phyloP scores from a whole-genome alignment of 305 asterid species.

The Fraxinus paxiana region DNA sequence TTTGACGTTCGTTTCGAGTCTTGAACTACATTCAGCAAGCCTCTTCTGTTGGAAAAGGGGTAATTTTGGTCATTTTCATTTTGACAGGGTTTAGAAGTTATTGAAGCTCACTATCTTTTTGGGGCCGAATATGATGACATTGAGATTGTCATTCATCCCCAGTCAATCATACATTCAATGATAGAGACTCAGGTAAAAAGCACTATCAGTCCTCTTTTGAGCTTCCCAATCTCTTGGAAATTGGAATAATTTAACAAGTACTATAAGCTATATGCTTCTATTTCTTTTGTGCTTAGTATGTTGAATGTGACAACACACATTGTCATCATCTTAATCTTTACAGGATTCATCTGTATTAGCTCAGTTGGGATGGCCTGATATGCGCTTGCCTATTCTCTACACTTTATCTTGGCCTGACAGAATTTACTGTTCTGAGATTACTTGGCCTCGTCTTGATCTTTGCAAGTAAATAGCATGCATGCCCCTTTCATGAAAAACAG shows the following conservation, averaged over 20 bases:
- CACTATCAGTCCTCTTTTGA: not conserved
- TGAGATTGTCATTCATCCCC: constrained; percentile 93
- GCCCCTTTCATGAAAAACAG: not conserved
- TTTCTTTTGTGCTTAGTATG: not conserved
- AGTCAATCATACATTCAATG: constrained; percentile 92
- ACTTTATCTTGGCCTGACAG: constrained; percentile 95
- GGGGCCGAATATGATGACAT: constrained; percentile 91
- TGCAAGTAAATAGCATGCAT: constrained; percentile 64
- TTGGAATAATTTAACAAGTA: not conserved
- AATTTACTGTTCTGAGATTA: constrained; percentile 74
- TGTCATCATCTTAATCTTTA: not conserved
- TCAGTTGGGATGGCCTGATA: constrained; percentile 93
- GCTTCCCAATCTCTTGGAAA: not conserved
- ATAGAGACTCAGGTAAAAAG: constrained; percentile 72
- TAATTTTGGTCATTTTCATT: not conserved
- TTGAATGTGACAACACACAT: not conserved
- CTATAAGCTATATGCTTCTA: not conserved
- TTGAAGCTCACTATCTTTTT: constrained; percentile 91
- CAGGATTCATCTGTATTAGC: constrained; percentile 92
- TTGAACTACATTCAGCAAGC: not conserved
- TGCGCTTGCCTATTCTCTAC: constrained; percentile 94
- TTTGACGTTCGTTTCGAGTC: not conserved
- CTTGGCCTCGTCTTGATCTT: constrained; percentile 98
- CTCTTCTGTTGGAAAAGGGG: not conserved
- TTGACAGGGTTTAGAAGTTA: constrained; percentile 85